Conservation (phyloP, 1,139 yeast genomes). For the Pneumocystis canis region DNA sequence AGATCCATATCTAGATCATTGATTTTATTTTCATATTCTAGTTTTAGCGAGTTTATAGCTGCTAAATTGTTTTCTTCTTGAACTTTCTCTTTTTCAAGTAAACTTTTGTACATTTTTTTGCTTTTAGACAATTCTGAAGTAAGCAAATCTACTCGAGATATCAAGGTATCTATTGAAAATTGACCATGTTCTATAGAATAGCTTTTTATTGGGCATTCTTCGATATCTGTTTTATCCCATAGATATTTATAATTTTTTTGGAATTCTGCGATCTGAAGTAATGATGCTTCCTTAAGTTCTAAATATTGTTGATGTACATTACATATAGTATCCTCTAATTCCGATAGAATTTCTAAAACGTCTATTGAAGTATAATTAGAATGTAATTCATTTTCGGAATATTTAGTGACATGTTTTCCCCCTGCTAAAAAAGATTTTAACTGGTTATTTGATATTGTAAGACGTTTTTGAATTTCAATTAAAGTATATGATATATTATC, state of each 20-base stretch:
- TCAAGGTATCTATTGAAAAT: background rate
- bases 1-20: background rate
- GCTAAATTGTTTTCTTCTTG: background rate
- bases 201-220: background rate
- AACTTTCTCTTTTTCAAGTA: background rate
- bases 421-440: background rate
- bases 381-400: background rate
- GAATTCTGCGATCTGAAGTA: background rate
- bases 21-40: background rate
- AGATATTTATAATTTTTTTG: background rate
- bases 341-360: background rate
- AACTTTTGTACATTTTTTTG: background rate
- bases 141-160: background rate
- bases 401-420: background rate
- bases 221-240: background rate
- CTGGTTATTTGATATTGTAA: constrained; percentile 1
- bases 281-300: background rate
- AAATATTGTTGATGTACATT: background rate
- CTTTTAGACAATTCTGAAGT: background rate
- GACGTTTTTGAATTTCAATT: background rate
- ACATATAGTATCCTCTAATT: background rate
- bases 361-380: background rate
- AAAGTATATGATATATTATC: background rate
- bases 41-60: background rate
- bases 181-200: background rate